phyloP scores from a whole-genome alignment of 805 yeast species.

The Candida coleopterorum region DNA sequence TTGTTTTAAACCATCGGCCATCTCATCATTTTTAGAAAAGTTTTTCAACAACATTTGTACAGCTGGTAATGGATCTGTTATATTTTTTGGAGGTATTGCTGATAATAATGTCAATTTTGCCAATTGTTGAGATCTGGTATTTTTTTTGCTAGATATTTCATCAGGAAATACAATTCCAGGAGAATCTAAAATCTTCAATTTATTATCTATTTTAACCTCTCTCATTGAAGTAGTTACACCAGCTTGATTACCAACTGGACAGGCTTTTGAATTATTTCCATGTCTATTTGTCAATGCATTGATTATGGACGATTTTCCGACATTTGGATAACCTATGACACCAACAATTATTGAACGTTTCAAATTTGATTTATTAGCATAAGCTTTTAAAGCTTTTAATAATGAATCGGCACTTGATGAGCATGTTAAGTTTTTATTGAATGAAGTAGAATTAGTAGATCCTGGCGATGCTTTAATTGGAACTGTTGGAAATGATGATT shows the following conservation, averaged over 20 bases:
- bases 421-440: constrained; percentile 69
- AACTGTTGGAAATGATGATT: constrained; percentile 83
- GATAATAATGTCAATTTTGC: constrained; percentile 87
- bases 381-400: constrained; percentile 77
- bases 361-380: constrained; percentile 75
- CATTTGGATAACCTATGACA: constrained; percentile 96
- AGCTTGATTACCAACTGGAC: constrained; percentile 97
- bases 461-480: constrained; percentile 81
- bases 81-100: constrained; percentile 83
- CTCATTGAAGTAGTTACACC: constrained; percentile 93
- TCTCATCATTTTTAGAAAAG: constrained; percentile 64
- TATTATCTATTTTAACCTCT: constrained; percentile 88
- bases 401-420: constrained; percentile 68
- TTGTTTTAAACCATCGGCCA: constrained; percentile 70
- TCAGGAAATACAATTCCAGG: constrained; percentile 98
- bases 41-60: constrained; percentile 72
- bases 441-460: constrained; percentile 62
- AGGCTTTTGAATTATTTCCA: constrained; percentile 65
- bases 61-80: constrained; percentile 80
- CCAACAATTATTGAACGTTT: constrained; percentile 91
- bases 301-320: constrained; percentile 92
- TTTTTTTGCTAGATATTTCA: constrained; percentile 37
- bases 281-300: constrained; percentile 83
- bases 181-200: constrained; percentile 83
- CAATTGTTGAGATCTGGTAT: constrained; percentile 59